Evolutionary conservation across 768 basidiomycete species (phyloP).

Genomic region (Udeniomyces megalosporus): DNA sequence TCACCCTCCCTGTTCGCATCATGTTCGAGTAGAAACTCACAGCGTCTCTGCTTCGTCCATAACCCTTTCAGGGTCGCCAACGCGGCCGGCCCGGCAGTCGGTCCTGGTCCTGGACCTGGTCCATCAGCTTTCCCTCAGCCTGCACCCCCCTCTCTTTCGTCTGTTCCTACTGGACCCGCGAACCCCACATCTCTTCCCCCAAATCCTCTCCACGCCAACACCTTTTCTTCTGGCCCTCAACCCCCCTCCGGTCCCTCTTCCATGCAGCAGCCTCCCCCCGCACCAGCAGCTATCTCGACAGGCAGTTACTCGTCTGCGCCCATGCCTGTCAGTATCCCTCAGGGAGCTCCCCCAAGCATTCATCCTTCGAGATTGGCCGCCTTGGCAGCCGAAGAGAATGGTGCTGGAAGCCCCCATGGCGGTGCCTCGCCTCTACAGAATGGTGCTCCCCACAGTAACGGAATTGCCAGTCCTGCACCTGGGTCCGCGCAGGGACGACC

Average conservation of each 20-base stretch:
- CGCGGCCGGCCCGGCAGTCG: slow-evolving; percentile 7
- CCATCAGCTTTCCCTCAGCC: background rate
- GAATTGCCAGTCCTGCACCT: slow-evolving; percentile 2
- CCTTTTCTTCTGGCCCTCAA: slow-evolving; percentile 4
- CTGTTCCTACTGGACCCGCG: no score
- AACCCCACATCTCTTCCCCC: no score
- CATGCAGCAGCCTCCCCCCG: slow-evolving; percentile 1
- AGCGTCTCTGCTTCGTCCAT: slow-evolving; percentile 14
- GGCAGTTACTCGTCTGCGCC: slow-evolving; percentile 58
- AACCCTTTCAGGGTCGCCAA: slow-evolving; percentile 12
- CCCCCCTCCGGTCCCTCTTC: slow-evolving; percentile 20
- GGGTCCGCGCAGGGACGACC: slow-evolving; percentile 41
- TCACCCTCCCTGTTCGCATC: background rate
- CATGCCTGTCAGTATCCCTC: slow-evolving; percentile 42
- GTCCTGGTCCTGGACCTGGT: background rate
- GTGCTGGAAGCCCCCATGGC: no score
- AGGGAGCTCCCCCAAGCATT: slow-evolving; percentile 38
- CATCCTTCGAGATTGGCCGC: slow-evolving; percentile 52
- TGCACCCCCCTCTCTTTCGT: background rate
- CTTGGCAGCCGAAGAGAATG: slow-evolving; percentile 38
- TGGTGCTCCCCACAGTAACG: background rate
- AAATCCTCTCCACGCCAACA: background rate
- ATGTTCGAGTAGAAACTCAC: background rate
- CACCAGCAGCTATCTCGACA: slow-evolving; percentile 44
- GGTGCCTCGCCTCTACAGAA: background rate